Conservation (phyloP, 768 basidiomycete species). For the Rhodotorula toruloides region DNA sequence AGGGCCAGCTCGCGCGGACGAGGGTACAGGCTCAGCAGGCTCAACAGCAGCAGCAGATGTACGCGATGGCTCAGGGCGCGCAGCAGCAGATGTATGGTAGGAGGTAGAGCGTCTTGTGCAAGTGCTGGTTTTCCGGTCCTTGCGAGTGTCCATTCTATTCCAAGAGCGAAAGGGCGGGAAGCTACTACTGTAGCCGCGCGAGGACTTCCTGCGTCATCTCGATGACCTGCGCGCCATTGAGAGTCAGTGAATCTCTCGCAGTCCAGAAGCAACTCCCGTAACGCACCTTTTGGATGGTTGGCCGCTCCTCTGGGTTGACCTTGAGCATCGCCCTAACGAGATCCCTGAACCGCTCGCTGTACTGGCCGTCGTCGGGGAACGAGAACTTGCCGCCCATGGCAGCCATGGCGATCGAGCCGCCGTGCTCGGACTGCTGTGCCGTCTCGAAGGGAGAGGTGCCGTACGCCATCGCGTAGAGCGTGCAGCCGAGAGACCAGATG, state of each 20-base stretch:
- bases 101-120: not conserved
- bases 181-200: slow-evolving; percentile 7
- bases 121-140: not conserved
- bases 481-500: slow-evolving; percentile 84
- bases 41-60: not conserved
- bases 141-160: too few species aligned
- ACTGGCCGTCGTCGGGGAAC: slow-evolving; percentile 65
- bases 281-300: slow-evolving; percentile 76
- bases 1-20: not conserved
- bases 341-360: slow-evolving; percentile 73
- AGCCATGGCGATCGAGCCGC: slow-evolving; percentile 92
- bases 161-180: not conserved
- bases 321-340: slow-evolving; percentile 81
- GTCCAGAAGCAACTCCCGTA: too few species aligned
- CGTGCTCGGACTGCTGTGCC: slow-evolving; percentile 82
- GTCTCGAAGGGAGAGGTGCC: slow-evolving; percentile 95
- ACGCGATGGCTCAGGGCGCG: not conserved
- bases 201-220: slow-evolving; percentile 13
- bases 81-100: not conserved
- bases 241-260: not conserved
- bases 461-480: slow-evolving; percentile 88
- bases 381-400: slow-evolving; percentile 88
- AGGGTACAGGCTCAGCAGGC: slow-evolving; percentile 8
- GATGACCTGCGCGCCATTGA: slow-evolving; percentile 10
- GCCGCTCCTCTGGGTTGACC: slow-evolving; percentile 72